phyloP scores from a whole-genome alignment of 345 rosid genomes.

The Eucalyptus regnans region DNA sequence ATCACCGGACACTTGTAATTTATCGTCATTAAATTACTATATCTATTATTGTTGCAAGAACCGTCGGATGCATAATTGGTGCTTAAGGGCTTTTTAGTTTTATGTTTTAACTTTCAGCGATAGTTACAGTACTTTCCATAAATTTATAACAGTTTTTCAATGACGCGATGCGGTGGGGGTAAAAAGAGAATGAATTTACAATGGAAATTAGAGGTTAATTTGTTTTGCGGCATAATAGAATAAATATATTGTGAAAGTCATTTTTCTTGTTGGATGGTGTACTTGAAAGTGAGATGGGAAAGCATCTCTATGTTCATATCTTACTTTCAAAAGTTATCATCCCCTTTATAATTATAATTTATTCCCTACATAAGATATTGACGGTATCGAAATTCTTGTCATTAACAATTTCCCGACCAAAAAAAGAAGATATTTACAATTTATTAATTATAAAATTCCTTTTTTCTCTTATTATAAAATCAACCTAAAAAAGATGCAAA shows the following conservation, averaged over 20 bases:
- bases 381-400: neutral
- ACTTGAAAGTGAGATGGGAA: neutral
- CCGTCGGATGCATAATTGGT: neutral
- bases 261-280: neutral
- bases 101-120: neutral
- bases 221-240: neutral
- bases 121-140: neutral
- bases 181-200: neutral
- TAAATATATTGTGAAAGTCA: neutral
- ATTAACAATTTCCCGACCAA: neutral
- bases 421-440: neutral
- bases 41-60: neutral
- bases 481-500: neutral
- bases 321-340: neutral
- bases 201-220: neutral
- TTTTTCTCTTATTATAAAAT: neutral
- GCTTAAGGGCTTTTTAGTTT: neutral
- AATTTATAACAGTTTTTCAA: neutral
- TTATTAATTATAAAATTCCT: neutral
- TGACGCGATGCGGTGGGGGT: neutral
- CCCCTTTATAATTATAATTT: neutral
- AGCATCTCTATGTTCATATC: neutral
- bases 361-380: neutral
- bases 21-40: neutral
- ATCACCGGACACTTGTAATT: neutral